Evolutionary conservation across 2,329 filamentous ascomycete genomes (phyloP).

Genomic region (Cladosporium sp.): DNA sequence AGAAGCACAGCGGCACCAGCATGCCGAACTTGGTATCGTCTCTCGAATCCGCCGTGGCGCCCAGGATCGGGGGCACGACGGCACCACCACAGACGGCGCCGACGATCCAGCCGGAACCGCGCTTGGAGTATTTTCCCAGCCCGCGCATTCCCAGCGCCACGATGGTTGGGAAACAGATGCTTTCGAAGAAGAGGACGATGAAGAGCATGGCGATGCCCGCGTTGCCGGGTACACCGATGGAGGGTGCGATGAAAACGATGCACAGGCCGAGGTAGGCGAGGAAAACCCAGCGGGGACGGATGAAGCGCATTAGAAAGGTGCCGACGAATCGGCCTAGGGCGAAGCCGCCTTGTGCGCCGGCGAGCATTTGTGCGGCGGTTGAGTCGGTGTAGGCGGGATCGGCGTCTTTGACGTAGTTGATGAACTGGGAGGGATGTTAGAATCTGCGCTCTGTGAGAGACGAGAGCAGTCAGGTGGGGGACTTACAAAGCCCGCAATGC

Average conservation of each 20-base stretch:
- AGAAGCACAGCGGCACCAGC: slow-evolving; percentile 58
- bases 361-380: slow-evolving; percentile 63
- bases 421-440: slow-evolving; percentile 48
- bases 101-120: slow-evolving; percentile 69
- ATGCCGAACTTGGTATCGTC: slow-evolving; percentile 60
- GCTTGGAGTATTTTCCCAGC: slow-evolving; percentile 71
- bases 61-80: slow-evolving; percentile 67
- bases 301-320: slow-evolving; percentile 60
- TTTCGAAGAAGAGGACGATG: slow-evolving; percentile 71
- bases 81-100: slow-evolving; percentile 70
- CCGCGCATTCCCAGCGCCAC: slow-evolving; percentile 75
- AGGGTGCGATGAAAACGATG: slow-evolving; percentile 55
- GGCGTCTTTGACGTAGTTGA: slow-evolving; percentile 60
- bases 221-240: slow-evolving; percentile 49
- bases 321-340: slow-evolving; percentile 69
- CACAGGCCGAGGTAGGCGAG: slow-evolving; percentile 59
- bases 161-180: slow-evolving; percentile 77
- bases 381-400: slow-evolving; percentile 51
- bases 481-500: slow-evolving; percentile 30
- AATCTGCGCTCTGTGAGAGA: no score
- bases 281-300: slow-evolving; percentile 66
- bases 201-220: slow-evolving; percentile 58
- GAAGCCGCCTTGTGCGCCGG: slow-evolving; percentile 70
- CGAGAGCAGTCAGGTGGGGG: background rate
- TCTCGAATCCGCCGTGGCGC: slow-evolving; percentile 61